Percentiles rank a stretch among this genome's conserved stretches.
These are phyloP conservation scores for Blastobotrys arbuscula DNA, from an alignment of 1,139 yeast genomes.

Conservation along the genomic window DNA sequence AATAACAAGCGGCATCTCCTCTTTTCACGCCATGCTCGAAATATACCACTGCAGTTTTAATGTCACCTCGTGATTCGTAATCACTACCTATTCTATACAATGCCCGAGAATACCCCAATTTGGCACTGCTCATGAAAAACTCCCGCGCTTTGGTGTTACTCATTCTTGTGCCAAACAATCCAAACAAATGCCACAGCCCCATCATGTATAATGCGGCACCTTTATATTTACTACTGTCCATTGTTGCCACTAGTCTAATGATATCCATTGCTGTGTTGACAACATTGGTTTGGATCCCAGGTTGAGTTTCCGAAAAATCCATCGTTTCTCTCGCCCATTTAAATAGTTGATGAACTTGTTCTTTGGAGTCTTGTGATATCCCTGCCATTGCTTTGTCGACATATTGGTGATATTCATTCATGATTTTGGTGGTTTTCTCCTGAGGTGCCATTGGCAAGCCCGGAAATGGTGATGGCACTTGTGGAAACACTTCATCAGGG, in stretches of 20 bases:
- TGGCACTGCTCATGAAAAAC: constrained; percentile 29
- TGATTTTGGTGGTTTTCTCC: constrained; percentile 26
- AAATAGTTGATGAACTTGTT: constrained; percentile 20
- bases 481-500: constrained; percentile 33
- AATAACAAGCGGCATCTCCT: constrained; percentile 34
- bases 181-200: constrained; percentile 32
- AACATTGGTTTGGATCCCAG: constrained; percentile 25
- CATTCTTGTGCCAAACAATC: constrained; percentile 23
- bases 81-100: constrained; percentile 35
- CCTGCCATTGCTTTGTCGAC: constrained; percentile 19
- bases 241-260: constrained; percentile 23
- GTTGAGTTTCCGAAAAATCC: constrained; percentile 30
- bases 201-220: constrained; percentile 30
- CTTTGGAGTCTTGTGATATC: constrained; percentile 12
- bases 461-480: constrained; percentile 26
- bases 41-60: constrained; percentile 27
- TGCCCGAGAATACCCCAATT: constrained; percentile 32
- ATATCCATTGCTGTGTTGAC: constrained; percentile 28
- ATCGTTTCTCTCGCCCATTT: constrained; percentile 34
- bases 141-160: constrained; percentile 27
- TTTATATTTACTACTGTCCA: constrained; percentile 22
- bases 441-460: constrained; percentile 29
- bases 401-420: constrained; percentile 22
- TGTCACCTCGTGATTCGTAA: constrained; percentile 31
- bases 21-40: constrained; percentile 33